Conservation (phyloP, 208 protist species). For the Trypanosoma boissoni region DNA sequence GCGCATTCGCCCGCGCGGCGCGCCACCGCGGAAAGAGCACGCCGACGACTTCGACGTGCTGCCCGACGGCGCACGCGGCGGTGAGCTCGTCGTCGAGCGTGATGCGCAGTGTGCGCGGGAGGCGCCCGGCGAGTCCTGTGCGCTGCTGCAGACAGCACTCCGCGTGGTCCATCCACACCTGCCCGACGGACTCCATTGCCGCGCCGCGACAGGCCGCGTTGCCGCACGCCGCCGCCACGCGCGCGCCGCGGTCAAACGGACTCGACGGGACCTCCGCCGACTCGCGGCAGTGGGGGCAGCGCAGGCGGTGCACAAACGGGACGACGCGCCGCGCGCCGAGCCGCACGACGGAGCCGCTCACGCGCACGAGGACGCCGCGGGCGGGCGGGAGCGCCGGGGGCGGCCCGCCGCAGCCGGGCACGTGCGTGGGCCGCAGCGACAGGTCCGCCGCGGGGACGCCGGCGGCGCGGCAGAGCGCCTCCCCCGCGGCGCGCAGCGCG, state of each 20-base stretch:
- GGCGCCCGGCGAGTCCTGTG: constrained; percentile 57
- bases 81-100: constrained; percentile 84
- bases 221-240: constrained; percentile 42
- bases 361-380: constrained; percentile 60
- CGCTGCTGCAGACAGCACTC: constrained; percentile 89
- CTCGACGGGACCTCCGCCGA: constrained; percentile 45
- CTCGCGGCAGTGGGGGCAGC: constrained; percentile 65
- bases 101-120: constrained; percentile 76
- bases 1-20: constrained; percentile 51
- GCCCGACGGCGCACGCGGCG: constrained; percentile 75
- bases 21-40: constrained; percentile 75
- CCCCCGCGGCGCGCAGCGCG: constrained; percentile 34
- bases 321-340: constrained; percentile 81
- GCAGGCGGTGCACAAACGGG: constrained; percentile 57
- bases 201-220: constrained; percentile 57
- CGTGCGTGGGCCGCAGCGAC: constrained; percentile 65
- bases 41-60: constrained; percentile 83
- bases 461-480: constrained; percentile 51
- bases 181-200: constrained; percentile 62
- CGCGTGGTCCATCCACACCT: constrained; percentile 89
- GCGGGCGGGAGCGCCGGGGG: constrained; percentile 63
- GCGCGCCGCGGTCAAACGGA: constrained; percentile 62
- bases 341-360: constrained; percentile 80
- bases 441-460: constrained; percentile 47
- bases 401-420: constrained; percentile 43